A percentile compares a stretch with the other conserved stretches of the same genome.
phyloP scores from a whole-genome alignment of 768 basidiomycete species.

The Termitomyces eurrhizus region DNA sequence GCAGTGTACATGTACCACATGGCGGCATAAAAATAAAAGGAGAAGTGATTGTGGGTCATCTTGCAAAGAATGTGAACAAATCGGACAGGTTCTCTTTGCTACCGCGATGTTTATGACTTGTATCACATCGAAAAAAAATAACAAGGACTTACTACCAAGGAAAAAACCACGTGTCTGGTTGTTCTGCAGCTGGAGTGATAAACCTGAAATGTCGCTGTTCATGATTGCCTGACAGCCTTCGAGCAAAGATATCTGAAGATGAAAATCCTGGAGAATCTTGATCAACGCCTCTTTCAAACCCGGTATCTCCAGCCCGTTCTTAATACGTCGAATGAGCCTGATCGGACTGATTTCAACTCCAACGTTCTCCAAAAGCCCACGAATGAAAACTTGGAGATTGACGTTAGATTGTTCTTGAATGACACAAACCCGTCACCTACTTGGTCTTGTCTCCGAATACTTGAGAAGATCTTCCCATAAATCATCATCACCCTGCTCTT shows the following conservation, averaged over 20 bases:
- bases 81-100: conserved; percentile 64
- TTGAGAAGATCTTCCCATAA: conserved; percentile 95
- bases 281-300: conserved; percentile 92
- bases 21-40: conserved; percentile 82
- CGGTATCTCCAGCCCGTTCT: conserved; percentile 94
- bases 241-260: conserved; percentile 87
- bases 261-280: conserved; percentile 96
- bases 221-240: conserved; percentile 91
- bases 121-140: not conserved
- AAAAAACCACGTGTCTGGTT: conserved; percentile 82
- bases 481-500: conserved; percentile 94
- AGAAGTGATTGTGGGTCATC: conserved; percentile 56
- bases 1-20: conserved; percentile 81
- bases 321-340: conserved; percentile 89
- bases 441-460: conserved; percentile 91
- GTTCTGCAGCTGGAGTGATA: conserved; percentile 63
- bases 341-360: conserved; percentile 96
- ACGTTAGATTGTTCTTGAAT: not conserved
- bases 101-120: not conserved
- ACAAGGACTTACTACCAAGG: conserved; percentile 55
- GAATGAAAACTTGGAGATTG: too few species aligned
- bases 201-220: conserved; percentile 73
- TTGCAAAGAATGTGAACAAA: conserved; percentile 61
- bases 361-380: conserved; percentile 83
- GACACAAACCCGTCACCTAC: conserved; percentile 35